Conservation (phyloP, 805 yeast genomes). For the Candida ortonii region DNA sequence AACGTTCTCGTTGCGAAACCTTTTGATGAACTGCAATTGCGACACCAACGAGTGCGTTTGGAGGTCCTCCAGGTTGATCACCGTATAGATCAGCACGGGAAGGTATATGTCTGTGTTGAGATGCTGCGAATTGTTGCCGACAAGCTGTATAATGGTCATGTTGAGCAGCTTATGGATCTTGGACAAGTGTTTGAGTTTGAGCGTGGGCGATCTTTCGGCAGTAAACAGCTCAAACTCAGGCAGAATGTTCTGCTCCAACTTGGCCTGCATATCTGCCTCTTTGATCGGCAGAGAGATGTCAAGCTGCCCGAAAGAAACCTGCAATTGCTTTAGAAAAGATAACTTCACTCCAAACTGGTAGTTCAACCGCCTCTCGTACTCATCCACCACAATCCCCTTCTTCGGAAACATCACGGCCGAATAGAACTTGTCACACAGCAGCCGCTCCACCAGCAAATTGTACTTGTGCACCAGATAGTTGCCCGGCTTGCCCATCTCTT, state of each 20-base stretch:
- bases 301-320: constrained; percentile 25
- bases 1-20: constrained; percentile 31
- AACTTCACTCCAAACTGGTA: constrained; percentile 28
- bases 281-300: constrained; percentile 32
- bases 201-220: constrained; percentile 34
- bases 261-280: constrained; percentile 19
- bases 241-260: constrained; percentile 24
- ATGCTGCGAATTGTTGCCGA: constrained; percentile 10
- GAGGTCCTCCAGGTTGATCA: constrained; percentile 31
- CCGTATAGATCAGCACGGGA: constrained; percentile 33
- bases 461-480: constrained; percentile 22
- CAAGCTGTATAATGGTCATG: constrained; percentile 22
- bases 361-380: constrained; percentile 28
- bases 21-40: constrained; percentile 33
- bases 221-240: constrained; percentile 33
- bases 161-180: constrained; percentile 30
- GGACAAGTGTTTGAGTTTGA: constrained; percentile 31
- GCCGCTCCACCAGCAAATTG: constrained; percentile 31
- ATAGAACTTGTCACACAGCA: constrained; percentile 34
- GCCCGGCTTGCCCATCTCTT: constrained; percentile 20
- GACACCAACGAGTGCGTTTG: constrained; percentile 29
- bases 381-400: constrained; percentile 30
- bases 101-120: constrained; percentile 35
- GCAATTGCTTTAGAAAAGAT: constrained; percentile 23
- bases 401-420: constrained; percentile 33